Conservation (phyloP, 805 yeast species). For the Cyberlindnera misumaiensis region DNA sequence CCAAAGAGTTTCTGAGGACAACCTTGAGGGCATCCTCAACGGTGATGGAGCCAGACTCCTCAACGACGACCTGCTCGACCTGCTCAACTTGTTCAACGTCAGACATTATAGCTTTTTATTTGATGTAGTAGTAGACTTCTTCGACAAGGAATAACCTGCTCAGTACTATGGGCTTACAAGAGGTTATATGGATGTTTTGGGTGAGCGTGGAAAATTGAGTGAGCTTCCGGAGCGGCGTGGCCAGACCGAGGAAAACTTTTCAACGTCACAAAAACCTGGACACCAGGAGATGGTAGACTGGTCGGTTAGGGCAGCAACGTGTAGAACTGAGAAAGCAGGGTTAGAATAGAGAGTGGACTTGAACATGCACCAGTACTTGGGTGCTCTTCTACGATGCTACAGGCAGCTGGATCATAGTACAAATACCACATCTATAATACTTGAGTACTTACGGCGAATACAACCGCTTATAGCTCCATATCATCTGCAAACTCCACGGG, state of each 20-base stretch:
- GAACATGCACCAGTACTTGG: too few relatives aligned
- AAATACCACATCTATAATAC: background rate
- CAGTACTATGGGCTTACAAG: slow-evolving; percentile 34
- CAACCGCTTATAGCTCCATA: slow-evolving; percentile 18
- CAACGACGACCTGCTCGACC: slow-evolving; percentile 79
- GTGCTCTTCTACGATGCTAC: too few relatives aligned
- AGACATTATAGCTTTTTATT: slow-evolving; percentile 50
- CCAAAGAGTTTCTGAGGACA: slow-evolving; percentile 95
- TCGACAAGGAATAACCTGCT: slow-evolving; percentile 56
- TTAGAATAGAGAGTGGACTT: too few relatives aligned
- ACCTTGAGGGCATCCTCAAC: slow-evolving; percentile 98
- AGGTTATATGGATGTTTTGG: background rate
- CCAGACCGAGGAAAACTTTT: slow-evolving; percentile 8
- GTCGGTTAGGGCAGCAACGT: too few relatives aligned
- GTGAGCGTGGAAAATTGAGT: slow-evolving; percentile 2
- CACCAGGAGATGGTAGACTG: slow-evolving; percentile 4
- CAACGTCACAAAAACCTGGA: slow-evolving; percentile 14
- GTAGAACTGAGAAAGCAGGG: too few relatives aligned
- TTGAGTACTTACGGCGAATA: background rate
- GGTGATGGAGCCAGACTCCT: slow-evolving; percentile 85
- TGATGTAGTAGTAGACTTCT: slow-evolving; percentile 46
- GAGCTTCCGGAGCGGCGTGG: background rate
- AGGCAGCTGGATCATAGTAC: too few relatives aligned
- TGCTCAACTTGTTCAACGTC: slow-evolving; percentile 87
- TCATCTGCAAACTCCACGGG: slow-evolving; percentile 35